These are phyloP conservation scores for Chaetomium fimeti DNA, from an alignment of 495 filamentous ascomycete species.

Conservation along the genomic window DNA sequence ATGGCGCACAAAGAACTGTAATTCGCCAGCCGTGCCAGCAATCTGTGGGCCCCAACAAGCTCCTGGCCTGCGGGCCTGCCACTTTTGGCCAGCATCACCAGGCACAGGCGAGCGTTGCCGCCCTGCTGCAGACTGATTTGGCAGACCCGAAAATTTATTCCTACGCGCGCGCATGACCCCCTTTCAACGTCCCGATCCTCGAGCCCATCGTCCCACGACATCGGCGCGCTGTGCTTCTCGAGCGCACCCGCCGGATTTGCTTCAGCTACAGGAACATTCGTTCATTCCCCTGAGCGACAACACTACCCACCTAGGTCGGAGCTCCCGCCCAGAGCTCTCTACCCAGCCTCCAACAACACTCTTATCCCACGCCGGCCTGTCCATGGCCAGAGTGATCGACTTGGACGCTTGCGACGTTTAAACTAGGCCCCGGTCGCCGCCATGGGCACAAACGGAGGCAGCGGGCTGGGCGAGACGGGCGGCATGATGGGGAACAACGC, in stretches of 20 bases:
- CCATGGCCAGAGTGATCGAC: conserved; percentile 24
- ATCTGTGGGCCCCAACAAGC: conserved; percentile 9
- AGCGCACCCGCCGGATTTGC: background rate
- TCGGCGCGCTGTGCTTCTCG: background rate
- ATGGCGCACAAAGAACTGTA: conserved; percentile 11
- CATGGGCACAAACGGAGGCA: conserved; percentile 65
- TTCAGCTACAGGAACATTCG: background rate
- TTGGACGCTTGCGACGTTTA: conserved; percentile 40
- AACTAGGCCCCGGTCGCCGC: conserved; percentile 60
- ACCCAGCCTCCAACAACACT: background rate
- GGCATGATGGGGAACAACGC: conserved; percentile 44
- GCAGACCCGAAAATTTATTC: conserved; percentile 18
- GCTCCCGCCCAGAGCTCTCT: background rate
- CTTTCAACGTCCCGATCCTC: conserved; percentile 1
- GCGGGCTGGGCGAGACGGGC: conserved; percentile 49
- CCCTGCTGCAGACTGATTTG: conserved; percentile 19
- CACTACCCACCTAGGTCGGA: too few species aligned
- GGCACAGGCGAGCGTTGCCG: conserved; percentile 16
- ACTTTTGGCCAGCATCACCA: conserved; percentile 26
- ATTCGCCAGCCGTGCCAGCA: conserved; percentile 25
- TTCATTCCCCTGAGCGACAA: background rate
- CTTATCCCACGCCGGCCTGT: conserved; percentile 27
- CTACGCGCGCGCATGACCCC: conserved; percentile 12
- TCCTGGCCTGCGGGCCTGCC: conserved; percentile 4
- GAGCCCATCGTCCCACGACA: background rate